Conservation (phyloP, 1,139 yeast genomes). For the Lodderomyces oxycetoniae region DNA sequence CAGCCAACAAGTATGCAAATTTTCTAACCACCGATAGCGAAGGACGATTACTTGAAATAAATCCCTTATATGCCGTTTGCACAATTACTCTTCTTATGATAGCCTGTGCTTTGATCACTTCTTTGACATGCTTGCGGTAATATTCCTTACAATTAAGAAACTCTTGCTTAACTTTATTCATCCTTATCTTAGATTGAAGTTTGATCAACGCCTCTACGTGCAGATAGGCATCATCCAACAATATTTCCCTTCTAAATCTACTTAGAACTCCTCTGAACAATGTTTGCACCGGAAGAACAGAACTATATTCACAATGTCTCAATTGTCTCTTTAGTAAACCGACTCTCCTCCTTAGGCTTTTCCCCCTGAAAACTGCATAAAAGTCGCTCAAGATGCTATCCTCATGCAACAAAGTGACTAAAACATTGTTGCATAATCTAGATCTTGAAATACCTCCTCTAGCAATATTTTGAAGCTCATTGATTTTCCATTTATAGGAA, state of each 20-base stretch:
- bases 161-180: conserved; percentile 33
- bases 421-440: conserved; percentile 39
- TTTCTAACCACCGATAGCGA: conserved; percentile 70
- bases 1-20: conserved; percentile 74
- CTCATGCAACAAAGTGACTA: conserved; percentile 39
- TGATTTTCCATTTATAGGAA: conserved; percentile 14
- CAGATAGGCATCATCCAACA: conserved; percentile 50
- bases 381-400: conserved; percentile 35
- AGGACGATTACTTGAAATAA: conserved; percentile 69
- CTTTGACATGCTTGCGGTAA: conserved; percentile 51
- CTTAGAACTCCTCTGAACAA: conserved; percentile 44
- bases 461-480: conserved; percentile 47
- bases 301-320: conserved; percentile 17
- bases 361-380: conserved; percentile 46
- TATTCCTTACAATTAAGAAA: conserved; percentile 41
- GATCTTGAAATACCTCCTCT: conserved; percentile 52
- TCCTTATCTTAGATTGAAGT: conserved; percentile 52
- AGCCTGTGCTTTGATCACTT: conserved; percentile 71
- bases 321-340: conserved; percentile 21
- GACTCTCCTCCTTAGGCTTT: conserved; percentile 29
- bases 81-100: conserved; percentile 63
- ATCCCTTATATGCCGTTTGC: conserved; percentile 67
- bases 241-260: conserved; percentile 47
- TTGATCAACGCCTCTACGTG: conserved; percentile 33
- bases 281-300: conserved; percentile 31